These are phyloP conservation scores for Lepidium aucheri DNA, from an alignment of 345 rosid genomes.

Conservation along the genomic window DNA sequence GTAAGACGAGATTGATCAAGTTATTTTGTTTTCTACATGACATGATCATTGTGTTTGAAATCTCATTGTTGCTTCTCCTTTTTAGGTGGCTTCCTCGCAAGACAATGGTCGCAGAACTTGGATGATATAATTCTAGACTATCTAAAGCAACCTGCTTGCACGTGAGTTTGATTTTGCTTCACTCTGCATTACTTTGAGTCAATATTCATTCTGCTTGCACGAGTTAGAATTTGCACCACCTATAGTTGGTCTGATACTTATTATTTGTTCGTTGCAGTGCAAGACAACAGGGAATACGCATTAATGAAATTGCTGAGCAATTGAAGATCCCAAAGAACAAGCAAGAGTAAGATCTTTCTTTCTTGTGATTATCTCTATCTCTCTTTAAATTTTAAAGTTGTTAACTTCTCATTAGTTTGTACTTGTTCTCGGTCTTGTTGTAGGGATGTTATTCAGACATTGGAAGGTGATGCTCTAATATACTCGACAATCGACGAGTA, in stretches of 20 bases:
- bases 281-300: slow-evolving; percentile 68
- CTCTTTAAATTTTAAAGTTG: background rate
- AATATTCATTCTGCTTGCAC: background rate
- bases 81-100: slow-evolving; percentile 48
- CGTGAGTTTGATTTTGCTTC: slow-evolving; percentile 40
- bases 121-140: slow-evolving; percentile 75
- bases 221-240: slow-evolving; percentile 7
- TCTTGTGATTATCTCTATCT: slow-evolving; percentile 4
- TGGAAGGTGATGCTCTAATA: slow-evolving; percentile 81
- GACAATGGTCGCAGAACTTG: slow-evolving; percentile 47
- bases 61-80: background rate
- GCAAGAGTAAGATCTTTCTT: slow-evolving; percentile 46
- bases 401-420: background rate
- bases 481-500: slow-evolving; percentile 92
- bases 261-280: slow-evolving; percentile 38
- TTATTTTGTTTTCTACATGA: background rate
- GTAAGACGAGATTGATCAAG: slow-evolving; percentile 30
- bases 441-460: slow-evolving; percentile 64
- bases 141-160: slow-evolving; percentile 64
- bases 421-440: background rate
- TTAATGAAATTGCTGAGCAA: slow-evolving; percentile 63
- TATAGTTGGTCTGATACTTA: background rate
- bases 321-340: slow-evolving; percentile 69
- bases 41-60: background rate
- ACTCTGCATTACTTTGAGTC: background rate